Percentiles rank a stretch among this genome's conserved stretches.
Conservation (phyloP, 805 yeast genomes). For the Candida pseudoglaebosa region DNA sequence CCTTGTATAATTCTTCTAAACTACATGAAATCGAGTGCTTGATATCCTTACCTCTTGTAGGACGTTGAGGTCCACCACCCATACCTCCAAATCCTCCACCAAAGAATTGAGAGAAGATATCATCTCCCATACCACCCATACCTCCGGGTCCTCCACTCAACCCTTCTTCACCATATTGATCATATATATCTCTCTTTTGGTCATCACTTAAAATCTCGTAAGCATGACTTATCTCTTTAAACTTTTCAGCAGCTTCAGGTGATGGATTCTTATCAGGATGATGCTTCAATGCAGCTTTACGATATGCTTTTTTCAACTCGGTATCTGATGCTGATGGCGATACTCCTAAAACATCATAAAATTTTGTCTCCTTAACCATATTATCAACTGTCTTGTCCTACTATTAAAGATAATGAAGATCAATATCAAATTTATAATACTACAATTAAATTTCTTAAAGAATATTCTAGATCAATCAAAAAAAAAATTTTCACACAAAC, state of each 20-base stretch:
- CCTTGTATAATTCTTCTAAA: slow-evolving; percentile 90
- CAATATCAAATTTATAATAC: slow-evolving; percentile 1
- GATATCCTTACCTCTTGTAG: slow-evolving; percentile 85
- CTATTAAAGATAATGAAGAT: too few relatives aligned
- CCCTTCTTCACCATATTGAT: slow-evolving; percentile 91
- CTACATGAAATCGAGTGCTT: slow-evolving; percentile 82
- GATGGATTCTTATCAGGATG: slow-evolving; percentile 83
- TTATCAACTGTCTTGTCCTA: too few relatives aligned
- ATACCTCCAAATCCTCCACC: slow-evolving; percentile 58
- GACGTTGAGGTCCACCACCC: slow-evolving; percentile 67
- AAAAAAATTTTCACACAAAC: background rate
- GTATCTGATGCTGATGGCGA: slow-evolving; percentile 62
- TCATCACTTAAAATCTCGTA: slow-evolving; percentile 84
- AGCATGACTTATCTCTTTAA: slow-evolving; percentile 85
- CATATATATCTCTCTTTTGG: slow-evolving; percentile 86
- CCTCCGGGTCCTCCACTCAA: slow-evolving; percentile 73
- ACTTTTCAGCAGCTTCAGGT: slow-evolving; percentile 92
- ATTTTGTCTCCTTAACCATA: slow-evolving; percentile 80
- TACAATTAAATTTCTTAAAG: background rate
- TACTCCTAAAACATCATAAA: slow-evolving; percentile 72
- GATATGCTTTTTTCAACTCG: slow-evolving; percentile 78
- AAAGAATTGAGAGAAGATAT: slow-evolving; percentile 76
- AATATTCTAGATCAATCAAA: background rate
- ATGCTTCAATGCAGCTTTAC: slow-evolving; percentile 73
- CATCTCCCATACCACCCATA: slow-evolving; percentile 59